phyloP scores from a whole-genome alignment of 495 filamentous ascomycete species.

The Bacidia gigantensis region DNA sequence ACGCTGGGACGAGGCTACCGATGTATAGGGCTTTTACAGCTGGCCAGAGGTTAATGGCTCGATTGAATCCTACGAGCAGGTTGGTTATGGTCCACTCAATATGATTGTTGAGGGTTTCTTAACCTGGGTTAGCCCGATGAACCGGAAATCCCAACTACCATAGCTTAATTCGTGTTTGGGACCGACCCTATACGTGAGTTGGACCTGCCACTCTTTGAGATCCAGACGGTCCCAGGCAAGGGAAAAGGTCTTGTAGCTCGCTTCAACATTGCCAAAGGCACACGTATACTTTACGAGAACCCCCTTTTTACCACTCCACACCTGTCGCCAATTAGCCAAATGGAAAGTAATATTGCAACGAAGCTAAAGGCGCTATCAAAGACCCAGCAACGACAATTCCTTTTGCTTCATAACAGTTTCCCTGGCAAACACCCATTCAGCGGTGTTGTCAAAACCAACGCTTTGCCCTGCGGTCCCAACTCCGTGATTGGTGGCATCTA shows the following conservation, averaged over 20 bases:
- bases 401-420: slow-evolving; percentile 27
- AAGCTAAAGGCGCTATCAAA: neutral
- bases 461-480: slow-evolving; percentile 23
- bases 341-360: neutral
- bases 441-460: slow-evolving; percentile 29
- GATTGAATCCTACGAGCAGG: too few species aligned
- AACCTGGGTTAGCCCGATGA: too few species aligned
- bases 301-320: neutral
- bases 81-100: too few species aligned
- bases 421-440: slow-evolving; percentile 19
- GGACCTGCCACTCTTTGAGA: too few species aligned
- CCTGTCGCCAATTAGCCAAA: neutral
- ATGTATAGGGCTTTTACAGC: too few species aligned
- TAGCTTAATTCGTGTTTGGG: too few species aligned
- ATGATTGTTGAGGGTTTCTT: too few species aligned
- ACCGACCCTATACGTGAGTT: too few species aligned
- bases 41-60: too few species aligned
- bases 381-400: slow-evolving; percentile 26
- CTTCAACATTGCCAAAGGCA: neutral
- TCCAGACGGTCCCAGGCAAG: neutral
- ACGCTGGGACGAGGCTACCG: too few species aligned
- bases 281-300: neutral
- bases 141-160: too few species aligned
- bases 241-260: neutral
- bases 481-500: slow-evolving; percentile 25